Base-by-base conservation (phyloP, 1,139 yeast genomes). In the Debaryomyces subglobosus region DNA sequence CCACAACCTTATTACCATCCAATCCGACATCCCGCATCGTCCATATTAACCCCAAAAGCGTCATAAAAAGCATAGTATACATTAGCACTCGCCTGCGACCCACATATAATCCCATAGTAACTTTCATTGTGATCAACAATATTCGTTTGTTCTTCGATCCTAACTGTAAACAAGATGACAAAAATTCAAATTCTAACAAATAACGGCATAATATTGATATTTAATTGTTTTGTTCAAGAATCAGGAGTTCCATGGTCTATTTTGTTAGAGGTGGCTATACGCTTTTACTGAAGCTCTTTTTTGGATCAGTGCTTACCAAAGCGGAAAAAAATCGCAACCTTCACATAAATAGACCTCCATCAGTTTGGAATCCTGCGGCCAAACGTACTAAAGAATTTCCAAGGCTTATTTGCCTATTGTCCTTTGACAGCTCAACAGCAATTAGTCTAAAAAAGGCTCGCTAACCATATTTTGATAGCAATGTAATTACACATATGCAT, bases 1-100 rank as follows among this genome's bases (percentile, higher is more conserved):
- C 39, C 8, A 46, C 30, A 6, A 46, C 35, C 20, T 29, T 30
- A 27, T 43, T 45, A 18, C 21, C 27, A 8, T 18, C 44, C 12
- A 20, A 32, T 2, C 29, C 43, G 21, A 13, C 32, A n/a, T 32
- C 35, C 18, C 24, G 29, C 20, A 30, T 6, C 3, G 18, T 40
- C 43, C 37, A 40, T n/a, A 20, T 8, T 5, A 40, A 20, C 3
- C 21, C 36, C 7, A 30, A 20, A 18, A 40, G 13, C 1, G 29
- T 18, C 15, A 40, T 7, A 12, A 40, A 12, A 18, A 46, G 13
- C 16, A 43, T 4, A 4, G 25, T 12, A 18, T 32, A 42, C 9
- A 42, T 38, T 20, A 38, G 2, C 13, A 39, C 10, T 20, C 43
- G 29, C 23, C 44, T 46, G 3, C 21, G 34, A 9, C 35, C 40